A percentile compares a stretch with the other conserved stretches of the same genome.
Conservation (phyloP, 345 rosid genomes). For the Psidium friedrichsthalianum region DNA sequence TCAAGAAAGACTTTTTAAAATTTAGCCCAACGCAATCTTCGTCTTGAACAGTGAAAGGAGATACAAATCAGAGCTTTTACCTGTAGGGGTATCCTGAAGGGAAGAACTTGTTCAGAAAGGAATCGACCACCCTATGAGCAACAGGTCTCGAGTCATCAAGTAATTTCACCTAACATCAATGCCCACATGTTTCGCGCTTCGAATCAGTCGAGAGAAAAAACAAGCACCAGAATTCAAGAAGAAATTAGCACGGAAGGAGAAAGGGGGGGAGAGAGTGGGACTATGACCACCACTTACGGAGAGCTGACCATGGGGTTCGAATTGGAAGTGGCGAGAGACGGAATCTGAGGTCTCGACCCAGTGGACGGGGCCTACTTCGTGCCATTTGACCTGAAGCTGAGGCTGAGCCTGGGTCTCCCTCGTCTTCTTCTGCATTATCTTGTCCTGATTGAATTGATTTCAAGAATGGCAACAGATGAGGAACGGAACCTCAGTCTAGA, state of each 20-base stretch:
- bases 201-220: not conserved
- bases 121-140: slow-evolving; percentile 44
- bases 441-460: not conserved
- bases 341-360: slow-evolving; percentile 81
- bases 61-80: slow-evolving; percentile 14
- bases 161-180: slow-evolving; percentile 37
- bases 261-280: not conserved
- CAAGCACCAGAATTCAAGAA: not conserved
- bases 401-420: not conserved
- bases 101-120: slow-evolving; percentile 73
- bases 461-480: not conserved
- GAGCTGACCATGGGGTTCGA: slow-evolving; percentile 61
- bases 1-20: not conserved
- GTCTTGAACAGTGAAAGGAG: not conserved
- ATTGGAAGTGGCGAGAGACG: slow-evolving; percentile 53
- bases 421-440: not conserved
- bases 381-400: not conserved
- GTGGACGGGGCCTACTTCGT: slow-evolving; percentile 23
- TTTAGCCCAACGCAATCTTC: not conserved
- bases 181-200: not conserved
- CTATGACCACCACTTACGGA: slow-evolving; percentile 26
- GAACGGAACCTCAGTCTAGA: not conserved
- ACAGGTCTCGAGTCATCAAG: slow-evolving; percentile 66
- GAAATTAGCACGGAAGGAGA: not conserved
- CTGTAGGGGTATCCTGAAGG: slow-evolving; percentile 95